Conservation (phyloP, 148 eudicot species). For the Tetragonia tetragonoides region DNA sequence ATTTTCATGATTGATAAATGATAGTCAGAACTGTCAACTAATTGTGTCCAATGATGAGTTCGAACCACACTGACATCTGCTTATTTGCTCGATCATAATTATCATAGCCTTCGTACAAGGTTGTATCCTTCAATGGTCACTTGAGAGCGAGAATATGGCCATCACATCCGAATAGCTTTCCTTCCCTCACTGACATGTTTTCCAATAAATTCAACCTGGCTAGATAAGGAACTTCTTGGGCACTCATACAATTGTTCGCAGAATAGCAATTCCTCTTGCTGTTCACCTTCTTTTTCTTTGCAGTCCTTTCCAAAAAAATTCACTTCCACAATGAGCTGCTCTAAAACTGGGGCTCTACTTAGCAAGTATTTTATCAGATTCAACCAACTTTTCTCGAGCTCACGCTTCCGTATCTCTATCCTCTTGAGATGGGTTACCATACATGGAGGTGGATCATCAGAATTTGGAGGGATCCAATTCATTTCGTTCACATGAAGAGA, state of each 20-base stretch:
- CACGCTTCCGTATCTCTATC: neutral
- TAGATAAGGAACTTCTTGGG: neutral
- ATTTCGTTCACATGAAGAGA: too few species aligned
- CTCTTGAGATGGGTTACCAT: constrained; percentile 2
- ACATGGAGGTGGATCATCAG: constrained; percentile 1
- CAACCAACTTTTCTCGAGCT: neutral
- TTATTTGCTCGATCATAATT: too few species aligned
- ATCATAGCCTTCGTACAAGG: too few species aligned
- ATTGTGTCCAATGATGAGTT: too few species aligned
- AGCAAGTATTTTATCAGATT: neutral
- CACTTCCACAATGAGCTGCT: neutral
- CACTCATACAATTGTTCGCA: neutral
- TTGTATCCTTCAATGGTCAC: too few species aligned
- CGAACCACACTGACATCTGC: too few species aligned
- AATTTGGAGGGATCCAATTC: neutral
- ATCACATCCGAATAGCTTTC: neutral
- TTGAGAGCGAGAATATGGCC: neutral
- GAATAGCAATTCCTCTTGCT: neutral
- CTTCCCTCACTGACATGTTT: neutral
- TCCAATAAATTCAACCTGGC: constrained; percentile 2
- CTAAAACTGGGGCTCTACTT: neutral
- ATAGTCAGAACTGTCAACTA: too few species aligned
- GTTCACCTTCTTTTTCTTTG: too few species aligned
- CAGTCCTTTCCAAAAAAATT: too few species aligned
- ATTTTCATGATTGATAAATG: too few species aligned